phyloP scores from a whole-genome alignment of 176 grass and related monocot species.

The Rhynchospora pubera region DNA sequence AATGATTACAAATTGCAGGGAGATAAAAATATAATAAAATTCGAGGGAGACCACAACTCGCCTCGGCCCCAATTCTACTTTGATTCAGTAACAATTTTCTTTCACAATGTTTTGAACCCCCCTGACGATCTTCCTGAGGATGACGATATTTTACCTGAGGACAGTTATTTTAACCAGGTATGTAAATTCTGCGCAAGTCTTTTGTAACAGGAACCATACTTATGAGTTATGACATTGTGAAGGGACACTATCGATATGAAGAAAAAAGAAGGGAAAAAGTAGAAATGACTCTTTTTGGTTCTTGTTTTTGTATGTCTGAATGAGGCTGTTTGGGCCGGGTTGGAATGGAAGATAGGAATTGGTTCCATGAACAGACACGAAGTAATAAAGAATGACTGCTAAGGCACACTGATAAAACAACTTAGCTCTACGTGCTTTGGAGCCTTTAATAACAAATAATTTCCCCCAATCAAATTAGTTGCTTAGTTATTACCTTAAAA shows the following conservation, averaged over 20 bases:
- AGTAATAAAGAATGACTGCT: not conserved
- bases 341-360: not conserved
- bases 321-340: not conserved
- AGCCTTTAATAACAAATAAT: no score
- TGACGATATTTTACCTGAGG: slow-evolving; percentile 27
- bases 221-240: not conserved
- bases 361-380: not conserved
- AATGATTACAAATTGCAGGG: slow-evolving; percentile 51
- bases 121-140: slow-evolving; percentile 41
- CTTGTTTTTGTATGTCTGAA: not conserved
- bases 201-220: not conserved
- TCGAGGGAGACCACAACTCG: slow-evolving; percentile 97
- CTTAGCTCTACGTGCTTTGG: no score
- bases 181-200: not conserved
- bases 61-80: slow-evolving; percentile 97
- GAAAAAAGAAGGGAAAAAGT: not conserved
- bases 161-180: slow-evolving; percentile 42
- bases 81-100: slow-evolving; percentile 99
- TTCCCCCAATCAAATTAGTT: no score
- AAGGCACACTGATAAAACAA: no score
- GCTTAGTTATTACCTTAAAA: no score
- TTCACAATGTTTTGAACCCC: slow-evolving; percentile 91
- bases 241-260: not conserved
- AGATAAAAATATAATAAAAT: slow-evolving; percentile 99
- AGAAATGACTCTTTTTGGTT: not conserved